A percentile compares a stretch with the other conserved stretches of the same genome.
phyloP scores from a whole-genome alignment of 495 filamentous ascomycete species.

The Penicillium goetzii region DNA sequence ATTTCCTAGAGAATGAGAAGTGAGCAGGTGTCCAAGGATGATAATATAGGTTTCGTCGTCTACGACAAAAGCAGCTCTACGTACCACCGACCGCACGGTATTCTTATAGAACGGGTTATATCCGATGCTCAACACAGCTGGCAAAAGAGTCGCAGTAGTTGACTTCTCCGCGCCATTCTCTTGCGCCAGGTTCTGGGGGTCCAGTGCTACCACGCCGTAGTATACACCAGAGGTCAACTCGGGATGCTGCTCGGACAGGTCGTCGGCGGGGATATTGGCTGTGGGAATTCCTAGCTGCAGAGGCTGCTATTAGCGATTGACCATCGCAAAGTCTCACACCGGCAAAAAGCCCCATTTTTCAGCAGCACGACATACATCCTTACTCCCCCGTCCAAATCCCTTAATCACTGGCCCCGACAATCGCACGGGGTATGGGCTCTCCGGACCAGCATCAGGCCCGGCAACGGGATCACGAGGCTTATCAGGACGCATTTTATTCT shows the following conservation, averaged over 20 bases:
- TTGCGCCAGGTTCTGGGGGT: conserved; percentile 37
- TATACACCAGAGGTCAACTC: conserved; percentile 80
- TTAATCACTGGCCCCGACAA: conserved; percentile 84
- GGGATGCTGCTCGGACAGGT: conserved; percentile 67
- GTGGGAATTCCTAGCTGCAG: conserved; percentile 88
- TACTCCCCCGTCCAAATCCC: conserved; percentile 92
- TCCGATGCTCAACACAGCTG: conserved; percentile 94
- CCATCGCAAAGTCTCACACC: not conserved
- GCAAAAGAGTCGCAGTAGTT: conserved; percentile 60
- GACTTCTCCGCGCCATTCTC: conserved; percentile 17
- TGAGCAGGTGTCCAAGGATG: not conserved
- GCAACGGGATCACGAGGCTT: conserved; percentile 62
- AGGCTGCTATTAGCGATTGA: not conserved
- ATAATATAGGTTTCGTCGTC: not conserved
- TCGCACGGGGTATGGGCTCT: conserved; percentile 76
- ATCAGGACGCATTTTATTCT: conserved; percentile 42
- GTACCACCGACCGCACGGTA: conserved; percentile 68
- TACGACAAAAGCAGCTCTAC: conserved; percentile 11
- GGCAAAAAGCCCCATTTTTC: not conserved
- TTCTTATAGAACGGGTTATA: conserved; percentile 97
- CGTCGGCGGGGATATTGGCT: conserved; percentile 89
- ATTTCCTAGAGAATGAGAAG: conserved; percentile 62
- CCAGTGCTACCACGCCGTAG: conserved; percentile 81
- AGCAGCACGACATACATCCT: conserved; percentile 59
- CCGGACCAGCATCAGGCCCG: conserved; percentile 72